A percentile compares a stretch with the other conserved stretches of the same genome.
Conservation (phyloP, 129 eudicot genomes). For the Helianthus tuberosus region DNA sequence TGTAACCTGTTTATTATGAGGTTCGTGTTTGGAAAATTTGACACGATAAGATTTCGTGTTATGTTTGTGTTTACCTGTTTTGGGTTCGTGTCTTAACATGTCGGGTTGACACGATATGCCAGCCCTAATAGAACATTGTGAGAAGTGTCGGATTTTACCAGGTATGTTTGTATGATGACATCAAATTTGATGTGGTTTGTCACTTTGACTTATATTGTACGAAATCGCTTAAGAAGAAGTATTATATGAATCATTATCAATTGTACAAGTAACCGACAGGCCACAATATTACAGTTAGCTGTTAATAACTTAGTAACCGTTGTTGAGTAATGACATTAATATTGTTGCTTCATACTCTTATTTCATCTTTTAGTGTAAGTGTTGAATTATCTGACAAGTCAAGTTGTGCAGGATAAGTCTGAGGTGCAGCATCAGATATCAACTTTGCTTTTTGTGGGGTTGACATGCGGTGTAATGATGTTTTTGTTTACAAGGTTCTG, state of each 20-base stretch:
- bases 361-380: neutral
- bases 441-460: slow-evolving; percentile 74
- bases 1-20: too few relatives aligned
- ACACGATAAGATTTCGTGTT: too few relatives aligned
- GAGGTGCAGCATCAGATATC: slow-evolving; percentile 96
- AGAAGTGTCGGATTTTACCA: too few relatives aligned
- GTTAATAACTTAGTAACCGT: slow-evolving; percentile 1
- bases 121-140: too few relatives aligned
- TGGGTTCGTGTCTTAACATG: too few relatives aligned
- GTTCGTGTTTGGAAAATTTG: too few relatives aligned
- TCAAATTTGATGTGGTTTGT: neutral
- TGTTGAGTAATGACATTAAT: neutral
- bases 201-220: too few relatives aligned
- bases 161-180: neutral
- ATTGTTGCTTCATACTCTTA: too few relatives aligned
- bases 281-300: neutral
- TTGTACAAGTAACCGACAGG: neutral
- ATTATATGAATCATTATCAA: neutral
- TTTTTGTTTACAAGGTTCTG: slow-evolving; percentile 63
- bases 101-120: too few relatives aligned
- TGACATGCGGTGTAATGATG: slow-evolving; percentile 65
- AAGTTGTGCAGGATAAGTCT: slow-evolving; percentile 72
- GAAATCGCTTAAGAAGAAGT: too few relatives aligned
- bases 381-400: slow-evolving; percentile 23
- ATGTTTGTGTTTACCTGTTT: too few relatives aligned